phyloP scores from a whole-genome alignment of 176 grass and related monocot genomes.

The Triticum urartu region DNA sequence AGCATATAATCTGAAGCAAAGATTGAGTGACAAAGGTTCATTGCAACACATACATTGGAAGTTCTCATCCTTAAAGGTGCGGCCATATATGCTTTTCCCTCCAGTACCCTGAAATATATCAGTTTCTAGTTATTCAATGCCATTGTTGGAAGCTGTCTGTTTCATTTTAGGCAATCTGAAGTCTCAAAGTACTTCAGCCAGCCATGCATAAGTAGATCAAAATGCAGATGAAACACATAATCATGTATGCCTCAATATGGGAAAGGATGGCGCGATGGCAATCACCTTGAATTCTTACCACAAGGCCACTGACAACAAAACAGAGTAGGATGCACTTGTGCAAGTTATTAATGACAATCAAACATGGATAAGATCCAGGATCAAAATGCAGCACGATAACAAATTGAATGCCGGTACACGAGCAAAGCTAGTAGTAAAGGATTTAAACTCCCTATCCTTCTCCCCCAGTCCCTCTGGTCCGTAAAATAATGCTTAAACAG shows the following conservation, averaged over 20 bases:
- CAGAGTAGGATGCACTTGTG: background rate
- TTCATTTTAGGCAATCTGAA: background rate
- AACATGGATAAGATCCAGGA: background rate
- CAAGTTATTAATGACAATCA: background rate
- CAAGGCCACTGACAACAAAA: background rate
- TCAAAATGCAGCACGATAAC: background rate
- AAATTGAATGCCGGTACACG: background rate
- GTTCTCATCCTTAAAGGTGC: conserved; percentile 93
- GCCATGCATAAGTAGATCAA: background rate
- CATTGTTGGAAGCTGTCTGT: background rate
- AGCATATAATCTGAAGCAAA: background rate
- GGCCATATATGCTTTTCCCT: conserved; percentile 94
- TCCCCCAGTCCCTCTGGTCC: background rate
- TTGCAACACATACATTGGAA: conserved; percentile 67
- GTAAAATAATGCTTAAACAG: conserved; percentile 3
- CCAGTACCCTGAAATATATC: conserved; percentile 70
- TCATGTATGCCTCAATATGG: background rate
- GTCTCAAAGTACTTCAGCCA: background rate
- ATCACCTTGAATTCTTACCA: background rate
- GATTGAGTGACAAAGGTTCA: background rate
- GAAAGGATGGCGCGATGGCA: background rate
- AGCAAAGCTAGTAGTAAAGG: background rate
- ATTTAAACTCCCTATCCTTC: background rate
- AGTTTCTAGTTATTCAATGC: conserved; percentile 8
- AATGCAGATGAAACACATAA: background rate